phyloP scores from a whole-genome alignment of 192 early-diverging fungal genomes.

The Glomus cerebriforme region DNA sequence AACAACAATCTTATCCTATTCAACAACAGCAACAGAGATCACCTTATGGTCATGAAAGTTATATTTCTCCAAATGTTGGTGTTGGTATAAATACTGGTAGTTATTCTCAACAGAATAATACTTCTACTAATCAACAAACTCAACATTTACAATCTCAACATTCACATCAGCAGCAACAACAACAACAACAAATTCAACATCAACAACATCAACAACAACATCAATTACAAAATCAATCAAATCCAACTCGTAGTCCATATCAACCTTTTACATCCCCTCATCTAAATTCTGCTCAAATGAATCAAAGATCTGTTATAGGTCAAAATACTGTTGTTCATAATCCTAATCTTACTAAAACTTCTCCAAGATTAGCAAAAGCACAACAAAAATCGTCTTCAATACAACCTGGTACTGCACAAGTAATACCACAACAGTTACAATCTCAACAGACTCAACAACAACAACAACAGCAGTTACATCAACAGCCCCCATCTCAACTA shows the following conservation, averaged over 20 bases:
- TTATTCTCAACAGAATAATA: conserved; percentile 15
- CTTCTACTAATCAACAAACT: conserved; percentile 10
- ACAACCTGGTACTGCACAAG: not conserved
- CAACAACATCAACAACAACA: conserved; percentile 20
- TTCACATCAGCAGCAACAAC: conserved; percentile 21
- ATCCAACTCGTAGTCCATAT: conserved; percentile 16
- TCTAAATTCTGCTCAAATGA: not conserved
- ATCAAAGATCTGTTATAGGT: not conserved
- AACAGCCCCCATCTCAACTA: not conserved
- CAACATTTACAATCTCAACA: conserved; percentile 26
- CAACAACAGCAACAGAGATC: not conserved
- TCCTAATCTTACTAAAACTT: not conserved
- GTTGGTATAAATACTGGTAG: not conserved
- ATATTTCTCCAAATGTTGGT: conserved; percentile 9
- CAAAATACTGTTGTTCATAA: not conserved
- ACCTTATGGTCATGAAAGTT: conserved; percentile 7
- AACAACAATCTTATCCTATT: conserved; percentile 30
- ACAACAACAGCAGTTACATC: conserved; percentile 8
- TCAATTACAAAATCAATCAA: conserved; percentile 3
- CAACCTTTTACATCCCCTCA: not conserved
- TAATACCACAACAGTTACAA: not conserved
- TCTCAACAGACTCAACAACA: not conserved
- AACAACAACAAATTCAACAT: conserved; percentile 24
- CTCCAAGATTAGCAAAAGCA: not conserved
- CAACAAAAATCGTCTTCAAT: not conserved